Evolutionary conservation across 208 protist genomes (phyloP).

Genomic region (Acanthamoeba healyi): DNA sequence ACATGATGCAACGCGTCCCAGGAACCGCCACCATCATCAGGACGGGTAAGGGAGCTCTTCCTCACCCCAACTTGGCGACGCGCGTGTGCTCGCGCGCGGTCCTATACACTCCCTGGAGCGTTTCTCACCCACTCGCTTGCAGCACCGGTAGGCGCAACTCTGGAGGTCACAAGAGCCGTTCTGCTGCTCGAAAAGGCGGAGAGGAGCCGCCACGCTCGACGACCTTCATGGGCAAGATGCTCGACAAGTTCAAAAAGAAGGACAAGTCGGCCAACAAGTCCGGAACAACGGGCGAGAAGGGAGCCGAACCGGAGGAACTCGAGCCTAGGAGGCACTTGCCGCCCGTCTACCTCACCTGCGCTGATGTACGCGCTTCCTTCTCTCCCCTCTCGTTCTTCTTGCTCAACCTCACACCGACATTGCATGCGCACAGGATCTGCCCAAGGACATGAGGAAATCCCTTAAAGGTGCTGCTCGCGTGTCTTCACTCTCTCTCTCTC

Average conservation of each 20-base stretch:
- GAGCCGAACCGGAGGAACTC: neutral
- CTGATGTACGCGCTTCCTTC: neutral
- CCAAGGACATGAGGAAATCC: slow-evolving; percentile 60
- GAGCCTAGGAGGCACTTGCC: slow-evolving; percentile 16
- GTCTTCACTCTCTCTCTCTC: neutral
- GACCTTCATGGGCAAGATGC: slow-evolving; percentile 70
- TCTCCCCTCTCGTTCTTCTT: neutral
- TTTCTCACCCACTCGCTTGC: neutral
- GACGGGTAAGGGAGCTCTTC: neutral
- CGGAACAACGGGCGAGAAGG: neutral
- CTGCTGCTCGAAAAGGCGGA: slow-evolving; percentile 46
- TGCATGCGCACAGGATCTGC: slow-evolving; percentile 17
- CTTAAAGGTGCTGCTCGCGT: slow-evolving; percentile 56
- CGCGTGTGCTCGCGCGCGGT: neutral
- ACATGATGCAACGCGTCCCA: neutral
- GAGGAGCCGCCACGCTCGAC: slow-evolving; percentile 50
- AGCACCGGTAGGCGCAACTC: neutral
- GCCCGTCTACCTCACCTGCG: slow-evolving; percentile 54
- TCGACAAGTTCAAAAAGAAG: slow-evolving; percentile 70
- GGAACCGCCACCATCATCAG: neutral
- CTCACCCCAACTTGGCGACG: neutral
- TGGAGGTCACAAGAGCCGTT: neutral
- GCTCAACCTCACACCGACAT: neutral
- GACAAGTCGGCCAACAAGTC: neutral
- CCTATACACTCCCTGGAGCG: neutral